Evolutionary conservation across 768 basidiomycete genomes (phyloP), one percentile per base, ranked within the genome.

Genomic region (Lactarius deliciosus): DNA sequence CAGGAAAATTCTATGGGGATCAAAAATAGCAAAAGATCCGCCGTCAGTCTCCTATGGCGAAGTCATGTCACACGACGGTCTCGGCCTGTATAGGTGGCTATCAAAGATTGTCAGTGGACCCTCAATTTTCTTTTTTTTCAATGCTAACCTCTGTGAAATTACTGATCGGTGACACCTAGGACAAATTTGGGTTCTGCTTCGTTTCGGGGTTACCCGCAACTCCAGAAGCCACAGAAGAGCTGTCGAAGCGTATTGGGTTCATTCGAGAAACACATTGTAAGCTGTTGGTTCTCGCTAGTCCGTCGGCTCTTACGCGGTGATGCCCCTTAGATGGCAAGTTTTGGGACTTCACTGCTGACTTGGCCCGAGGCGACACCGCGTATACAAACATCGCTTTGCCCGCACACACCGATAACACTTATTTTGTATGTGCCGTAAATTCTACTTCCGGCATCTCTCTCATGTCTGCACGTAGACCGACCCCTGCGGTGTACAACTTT

Each of bases 291-390:
- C 50, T 34, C 38, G 32, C 18, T 9, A 11, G 58, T 30, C 30
- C 32, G 2, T 45, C 22, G 43, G 22, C 10, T 40, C 34, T 56
- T 50, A 53, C 6, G 36, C 32, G 13, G 57, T 68, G 53, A 28
- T 20, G 16, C 18, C 25, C 30, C 40, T 1, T 69, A 95, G 94
- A 98, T 72, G 96, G 96, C 40, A 88, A 86, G 64, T 96, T 98
- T 77, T 99, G 96, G 96, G 94, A 98, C 73, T 96, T 98, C 73
- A 97, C 94, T 0, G 86, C 96, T 0, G 88, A 96, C 73, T 82
- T 96, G 25, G 87, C 89, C 20, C 94, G 90, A 72, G 94, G 94
- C 15, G 96, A 99, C 75, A 91, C 94, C 9, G 95, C 96, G 0
- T 99, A 99, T 78, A 94, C 94, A 5, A 92, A 88, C 7, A 77